Conservation (phyloP, 257 asterid species). For the Lantana camara region DNA sequence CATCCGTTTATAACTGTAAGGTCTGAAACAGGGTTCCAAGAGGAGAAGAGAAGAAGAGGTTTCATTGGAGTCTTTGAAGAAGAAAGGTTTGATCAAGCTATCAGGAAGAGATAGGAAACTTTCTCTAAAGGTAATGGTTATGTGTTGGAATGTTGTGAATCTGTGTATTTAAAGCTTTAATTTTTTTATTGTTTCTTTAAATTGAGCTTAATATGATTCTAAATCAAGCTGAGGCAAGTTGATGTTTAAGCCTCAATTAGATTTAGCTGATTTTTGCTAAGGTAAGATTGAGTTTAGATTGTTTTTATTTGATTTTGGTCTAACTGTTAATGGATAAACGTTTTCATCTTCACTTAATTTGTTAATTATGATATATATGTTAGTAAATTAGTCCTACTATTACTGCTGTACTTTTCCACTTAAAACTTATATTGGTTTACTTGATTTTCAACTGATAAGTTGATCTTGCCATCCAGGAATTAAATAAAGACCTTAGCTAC, state of each 20-base stretch:
- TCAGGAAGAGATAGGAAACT: conserved; percentile 95
- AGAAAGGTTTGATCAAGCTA: conserved; percentile 85
- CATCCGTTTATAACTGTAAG: too few species aligned
- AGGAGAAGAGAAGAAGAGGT: conserved; percentile 97
- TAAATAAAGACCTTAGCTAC: too few species aligned
- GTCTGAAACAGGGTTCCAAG: conserved; percentile 83
- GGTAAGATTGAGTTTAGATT: too few species aligned
- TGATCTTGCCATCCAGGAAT: too few species aligned
- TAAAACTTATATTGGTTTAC: too few species aligned
- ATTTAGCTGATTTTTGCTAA: neutral
- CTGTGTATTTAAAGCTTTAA: neutral
- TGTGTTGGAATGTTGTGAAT: neutral
- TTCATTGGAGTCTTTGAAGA: conserved; percentile 86
- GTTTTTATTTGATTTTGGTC: too few species aligned
- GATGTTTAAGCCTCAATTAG: neutral
- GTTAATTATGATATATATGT: too few species aligned
- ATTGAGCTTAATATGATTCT: neutral
- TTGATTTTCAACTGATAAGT: too few species aligned
- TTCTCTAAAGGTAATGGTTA: conserved; percentile 72
- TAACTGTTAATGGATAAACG: too few species aligned
- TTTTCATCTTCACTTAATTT: too few species aligned
- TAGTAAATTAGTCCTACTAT: too few species aligned
- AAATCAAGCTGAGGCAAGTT: neutral
- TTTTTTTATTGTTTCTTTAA: neutral
- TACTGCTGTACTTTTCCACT: too few species aligned